These are phyloP conservation scores for Fusarium robinianum DNA, from an alignment of 2,329 filamentous ascomycete genomes.

Conservation along the genomic window DNA sequence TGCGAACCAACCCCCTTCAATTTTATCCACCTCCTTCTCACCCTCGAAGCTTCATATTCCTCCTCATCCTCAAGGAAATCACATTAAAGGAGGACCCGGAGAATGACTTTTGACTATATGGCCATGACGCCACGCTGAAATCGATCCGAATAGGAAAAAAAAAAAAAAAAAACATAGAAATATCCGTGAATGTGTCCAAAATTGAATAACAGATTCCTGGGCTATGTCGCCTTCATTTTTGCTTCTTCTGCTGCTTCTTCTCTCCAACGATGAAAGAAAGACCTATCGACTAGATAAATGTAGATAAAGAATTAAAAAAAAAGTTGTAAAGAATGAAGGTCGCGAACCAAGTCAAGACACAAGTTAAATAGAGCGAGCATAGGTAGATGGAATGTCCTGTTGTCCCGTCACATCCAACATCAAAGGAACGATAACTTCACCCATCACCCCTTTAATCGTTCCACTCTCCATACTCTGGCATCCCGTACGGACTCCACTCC, in stretches of 20 bases:
- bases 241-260: no score
- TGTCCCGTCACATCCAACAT: background rate
- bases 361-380: no score
- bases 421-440: background rate
- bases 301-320: conserved; percentile 7
- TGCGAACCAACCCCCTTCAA: background rate
- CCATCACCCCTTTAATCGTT: conserved; percentile 21
- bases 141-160: background rate
- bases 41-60: conserved; percentile 14
- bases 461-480: conserved; percentile 39
- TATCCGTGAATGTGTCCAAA: no score
- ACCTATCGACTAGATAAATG: background rate
- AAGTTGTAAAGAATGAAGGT: no score
- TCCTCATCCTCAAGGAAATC: conserved; percentile 14
- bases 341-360: no score
- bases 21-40: conserved; percentile 6
- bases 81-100: conserved; percentile 7
- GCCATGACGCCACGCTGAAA: conserved; percentile 27
- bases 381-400: conserved; percentile 1
- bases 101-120: conserved; percentile 2
- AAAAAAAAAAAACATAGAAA: conserved; percentile 6
- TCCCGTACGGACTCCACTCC: conserved; percentile 66
- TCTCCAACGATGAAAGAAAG: no score
- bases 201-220: no score
- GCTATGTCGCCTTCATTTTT: no score